Base-by-base conservation (phyloP, 2,329 filamentous ascomycete species). In the Balansia obtecta region DNA sequence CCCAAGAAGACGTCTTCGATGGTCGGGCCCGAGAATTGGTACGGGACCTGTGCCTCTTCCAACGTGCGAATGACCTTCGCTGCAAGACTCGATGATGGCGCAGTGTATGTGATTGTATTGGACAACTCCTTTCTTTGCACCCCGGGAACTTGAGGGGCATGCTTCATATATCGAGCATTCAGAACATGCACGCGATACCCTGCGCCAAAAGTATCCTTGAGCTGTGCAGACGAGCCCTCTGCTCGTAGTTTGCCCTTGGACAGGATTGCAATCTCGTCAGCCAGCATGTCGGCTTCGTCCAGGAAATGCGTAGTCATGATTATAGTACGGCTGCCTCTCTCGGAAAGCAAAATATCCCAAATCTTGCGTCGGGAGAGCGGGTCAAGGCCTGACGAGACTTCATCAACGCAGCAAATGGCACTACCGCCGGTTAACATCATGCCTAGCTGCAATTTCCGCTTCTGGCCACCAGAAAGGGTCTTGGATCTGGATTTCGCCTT, bases 381-480 rank as follows among this genome's bases (percentile, higher is more conserved):
- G 61, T 96, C 90, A 18, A 96, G 75, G 13, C 90, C 91, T 52
- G 85, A 89, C 38, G 85, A 90, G 12, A 95, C 88, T 66, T 96
- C 91, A 57, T 96, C 90, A 6, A 96, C 81, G 60, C 88, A 93
- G 67, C 90, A 95, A 0, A 96, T 83, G 22, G 81, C 81, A 54
- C 86, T 91, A 10, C 88, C 89, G 54, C 91, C 90, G 3, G 88
- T 94, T 58, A 96, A 82, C 88, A 95, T 95, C 81, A 95, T 91
- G 5, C 88, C 89, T 2, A 96, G 74, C 65, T 96, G 90, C 9
- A 95, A 74, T 65, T 96, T 96, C 48, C 90, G 75, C 68, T 95
- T 95, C 65, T 96, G 90, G 0, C 90, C 90, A 10, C 90, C 90
- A 2, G 88, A 95, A 0, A 96, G 72, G 0, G 88, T 94, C 61